A percentile compares a stretch with the other conserved stretches of the same genome.
Conservation (phyloP, 768 basidiomycete species). For the Mycena rosella region DNA sequence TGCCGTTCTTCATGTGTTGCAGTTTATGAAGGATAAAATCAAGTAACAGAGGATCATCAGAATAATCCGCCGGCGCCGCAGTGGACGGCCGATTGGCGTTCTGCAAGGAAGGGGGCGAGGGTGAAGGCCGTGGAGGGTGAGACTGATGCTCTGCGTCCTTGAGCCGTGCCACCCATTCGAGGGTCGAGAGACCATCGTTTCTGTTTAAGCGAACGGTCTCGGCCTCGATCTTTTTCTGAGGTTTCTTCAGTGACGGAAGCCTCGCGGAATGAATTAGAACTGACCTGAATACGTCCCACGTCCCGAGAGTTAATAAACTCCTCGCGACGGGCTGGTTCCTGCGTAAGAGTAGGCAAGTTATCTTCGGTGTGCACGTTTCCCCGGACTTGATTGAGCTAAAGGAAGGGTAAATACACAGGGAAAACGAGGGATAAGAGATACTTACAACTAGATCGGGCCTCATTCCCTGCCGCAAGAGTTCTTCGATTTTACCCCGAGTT, state of each 20-base stretch:
- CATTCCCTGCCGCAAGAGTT: background rate
- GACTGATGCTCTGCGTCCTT: background rate
- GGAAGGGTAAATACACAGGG: too few relatives aligned
- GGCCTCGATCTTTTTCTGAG: constrained; percentile 8
- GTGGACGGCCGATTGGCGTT: constrained; percentile 1
- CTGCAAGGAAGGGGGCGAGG: too few relatives aligned
- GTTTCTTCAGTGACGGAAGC: background rate
- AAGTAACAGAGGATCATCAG: background rate
- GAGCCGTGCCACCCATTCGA: background rate
- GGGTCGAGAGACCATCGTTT: background rate
- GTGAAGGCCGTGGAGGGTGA: background rate
- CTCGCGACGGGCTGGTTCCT: background rate
- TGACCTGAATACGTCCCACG: background rate
- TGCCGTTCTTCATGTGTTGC: background rate
- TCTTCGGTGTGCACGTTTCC: constrained; percentile 1
- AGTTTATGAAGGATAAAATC: background rate
- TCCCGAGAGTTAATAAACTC: background rate
- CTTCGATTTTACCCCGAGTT: background rate
- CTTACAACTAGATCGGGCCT: background rate
- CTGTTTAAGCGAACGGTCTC: background rate
- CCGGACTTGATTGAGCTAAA: background rate
- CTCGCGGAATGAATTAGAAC: background rate
- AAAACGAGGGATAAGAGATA: background rate
- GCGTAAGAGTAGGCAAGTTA: background rate
- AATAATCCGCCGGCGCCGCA: too few relatives aligned